Conservation (phyloP, 192 early-diverging fungal species). For the Geosiphon pyriformis region DNA sequence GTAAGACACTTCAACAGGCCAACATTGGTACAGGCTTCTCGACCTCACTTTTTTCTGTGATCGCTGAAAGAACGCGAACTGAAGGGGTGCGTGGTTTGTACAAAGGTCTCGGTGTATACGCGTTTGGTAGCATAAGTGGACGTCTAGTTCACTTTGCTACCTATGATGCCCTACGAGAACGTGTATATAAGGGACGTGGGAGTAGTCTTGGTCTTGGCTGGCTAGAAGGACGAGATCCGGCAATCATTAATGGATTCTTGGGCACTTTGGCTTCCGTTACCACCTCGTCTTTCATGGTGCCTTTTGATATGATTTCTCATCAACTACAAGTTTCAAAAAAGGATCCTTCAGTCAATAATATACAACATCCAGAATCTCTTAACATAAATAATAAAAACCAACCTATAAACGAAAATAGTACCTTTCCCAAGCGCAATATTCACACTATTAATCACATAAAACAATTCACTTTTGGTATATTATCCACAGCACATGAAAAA, state of each 20-base stretch:
- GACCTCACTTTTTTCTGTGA: slow-evolving; percentile 3
- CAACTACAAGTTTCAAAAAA: slow-evolving; percentile 17
- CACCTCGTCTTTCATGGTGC: slow-evolving; percentile 18
- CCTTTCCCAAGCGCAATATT: too few relatives aligned
- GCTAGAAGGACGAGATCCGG: slow-evolving; percentile 1
- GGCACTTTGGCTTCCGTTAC: slow-evolving; percentile 22
- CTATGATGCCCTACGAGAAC: slow-evolving; percentile 22
- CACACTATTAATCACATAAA: too few relatives aligned
- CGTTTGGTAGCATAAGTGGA: slow-evolving; percentile 14
- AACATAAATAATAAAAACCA: too few relatives aligned
- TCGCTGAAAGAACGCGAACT: slow-evolving; percentile 5
- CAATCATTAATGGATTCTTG: slow-evolving; percentile 8
- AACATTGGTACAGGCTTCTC: slow-evolving; percentile 16
- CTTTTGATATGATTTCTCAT: slow-evolving; percentile 25
- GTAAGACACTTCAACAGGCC: slow-evolving; percentile 23
- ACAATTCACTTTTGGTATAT: too few relatives aligned
- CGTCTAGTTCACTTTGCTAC: slow-evolving; percentile 25
- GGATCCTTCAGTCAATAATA: too few relatives aligned
- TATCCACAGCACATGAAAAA: too few relatives aligned
- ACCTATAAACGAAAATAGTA: too few relatives aligned
- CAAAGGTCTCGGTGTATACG: slow-evolving; percentile 18
- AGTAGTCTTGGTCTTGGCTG: slow-evolving; percentile 5
- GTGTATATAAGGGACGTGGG: slow-evolving; percentile 8
- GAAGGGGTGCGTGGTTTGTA: slow-evolving; percentile 24
- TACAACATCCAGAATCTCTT: too few relatives aligned